Evolutionary conservation across 345 rosid genomes (phyloP).

Genomic region (Eucalyptus fibrosa): DNA sequence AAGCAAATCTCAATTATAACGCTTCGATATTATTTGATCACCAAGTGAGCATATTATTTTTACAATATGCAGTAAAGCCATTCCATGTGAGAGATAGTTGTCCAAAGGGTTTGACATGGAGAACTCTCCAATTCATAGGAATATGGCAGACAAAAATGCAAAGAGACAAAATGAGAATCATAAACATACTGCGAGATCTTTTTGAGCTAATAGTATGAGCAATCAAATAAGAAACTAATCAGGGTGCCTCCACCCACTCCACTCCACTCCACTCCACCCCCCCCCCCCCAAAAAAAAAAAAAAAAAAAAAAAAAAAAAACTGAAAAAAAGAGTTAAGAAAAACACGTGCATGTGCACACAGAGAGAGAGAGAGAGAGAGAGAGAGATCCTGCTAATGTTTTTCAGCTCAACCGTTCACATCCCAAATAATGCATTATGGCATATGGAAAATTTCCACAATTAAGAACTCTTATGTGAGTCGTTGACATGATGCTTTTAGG

Average conservation of each 20-base stretch:
- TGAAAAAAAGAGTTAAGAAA: neutral
- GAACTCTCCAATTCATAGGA: neutral
- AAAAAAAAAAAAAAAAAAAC: neutral
- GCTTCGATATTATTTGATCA: neutral
- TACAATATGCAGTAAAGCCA: neutral
- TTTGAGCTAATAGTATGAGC: neutral
- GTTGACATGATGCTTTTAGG: neutral
- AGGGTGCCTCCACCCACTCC: neutral
- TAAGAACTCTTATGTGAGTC: neutral
- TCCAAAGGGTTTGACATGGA: neutral
- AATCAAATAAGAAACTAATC: neutral
- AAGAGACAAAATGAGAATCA: neutral
- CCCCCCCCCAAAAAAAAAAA: no score
- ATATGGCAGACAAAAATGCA: neutral
- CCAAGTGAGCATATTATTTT: neutral
- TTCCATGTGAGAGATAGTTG: neutral
- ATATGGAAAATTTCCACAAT: neutral
- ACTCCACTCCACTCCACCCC: no score
- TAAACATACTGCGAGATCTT: neutral
- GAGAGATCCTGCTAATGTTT: neutral
- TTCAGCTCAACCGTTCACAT: neutral
- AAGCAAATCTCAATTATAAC: neutral
- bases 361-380: neutral
- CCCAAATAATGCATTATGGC: neutral
- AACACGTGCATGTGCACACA: neutral